phyloP scores from a whole-genome alignment of 2,329 filamentous ascomycete genomes.

The Neonectria magnoliae region DNA sequence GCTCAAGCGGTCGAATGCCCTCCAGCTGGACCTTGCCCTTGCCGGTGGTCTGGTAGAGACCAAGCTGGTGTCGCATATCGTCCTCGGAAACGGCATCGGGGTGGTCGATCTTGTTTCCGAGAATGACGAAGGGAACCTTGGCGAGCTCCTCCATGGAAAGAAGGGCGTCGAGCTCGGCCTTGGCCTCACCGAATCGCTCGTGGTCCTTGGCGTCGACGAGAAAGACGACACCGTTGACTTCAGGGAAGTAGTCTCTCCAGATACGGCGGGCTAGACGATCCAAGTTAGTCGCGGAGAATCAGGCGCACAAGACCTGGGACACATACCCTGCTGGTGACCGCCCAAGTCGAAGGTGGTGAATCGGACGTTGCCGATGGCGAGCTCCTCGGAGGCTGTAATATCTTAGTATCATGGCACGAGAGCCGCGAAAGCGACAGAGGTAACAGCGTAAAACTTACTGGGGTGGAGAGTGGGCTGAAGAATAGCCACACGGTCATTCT shows the following conservation, averaged over 20 bases:
- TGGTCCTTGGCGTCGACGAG: conserved; percentile 97
- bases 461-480: conserved; percentile 92
- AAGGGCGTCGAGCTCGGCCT: conserved; percentile 95
- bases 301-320: neutral
- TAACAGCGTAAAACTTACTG: conserved; percentile 65
- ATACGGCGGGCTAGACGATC: conserved; percentile 79
- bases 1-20: conserved; percentile 92
- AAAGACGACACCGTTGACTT: conserved; percentile 97
- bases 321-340: conserved; percentile 87
- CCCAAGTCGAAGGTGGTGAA: conserved; percentile 96
- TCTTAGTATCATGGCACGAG: conserved; percentile 28
- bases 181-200: conserved; percentile 92
- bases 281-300: conserved; percentile 5
- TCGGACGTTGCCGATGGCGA: conserved; percentile 90
- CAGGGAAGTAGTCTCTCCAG: conserved; percentile 97
- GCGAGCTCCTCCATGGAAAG: conserved; percentile 95
- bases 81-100: conserved; percentile 95
- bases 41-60: conserved; percentile 94
- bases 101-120: conserved; percentile 99
- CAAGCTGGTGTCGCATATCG: conserved; percentile 89
- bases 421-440: neutral
- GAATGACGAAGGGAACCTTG: conserved; percentile 94
- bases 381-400: conserved; percentile 81
- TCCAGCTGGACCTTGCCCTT: conserved; percentile 95
- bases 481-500: conserved; percentile 94